Conservation (phyloP, 805 yeast species). For the Saccharomyces paradoxus region DNA sequence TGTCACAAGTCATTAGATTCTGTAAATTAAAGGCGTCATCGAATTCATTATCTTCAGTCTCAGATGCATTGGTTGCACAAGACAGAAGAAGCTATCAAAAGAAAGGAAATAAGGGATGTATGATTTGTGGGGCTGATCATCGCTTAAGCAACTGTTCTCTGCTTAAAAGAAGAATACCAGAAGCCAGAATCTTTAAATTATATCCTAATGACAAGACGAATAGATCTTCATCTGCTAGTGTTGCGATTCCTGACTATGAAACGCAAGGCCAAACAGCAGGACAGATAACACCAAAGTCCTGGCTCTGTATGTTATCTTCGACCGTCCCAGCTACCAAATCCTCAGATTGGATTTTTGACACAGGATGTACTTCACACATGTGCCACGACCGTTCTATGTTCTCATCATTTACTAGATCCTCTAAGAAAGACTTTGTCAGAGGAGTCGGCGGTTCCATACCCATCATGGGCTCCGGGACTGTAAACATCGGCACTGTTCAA, state of each 20-base stretch:
- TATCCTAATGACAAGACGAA: too few relatives aligned
- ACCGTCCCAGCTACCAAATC: too few relatives aligned
- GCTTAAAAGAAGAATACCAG: background rate
- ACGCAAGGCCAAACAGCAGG: too few relatives aligned
- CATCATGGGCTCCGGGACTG: conserved; percentile 3
- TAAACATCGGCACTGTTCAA: background rate
- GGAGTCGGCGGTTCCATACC: conserved; percentile 4
- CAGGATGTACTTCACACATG: conserved; percentile 5
- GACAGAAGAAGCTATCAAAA: background rate
- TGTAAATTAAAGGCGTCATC: background rate
- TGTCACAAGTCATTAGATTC: background rate
- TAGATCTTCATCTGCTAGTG: too few relatives aligned
- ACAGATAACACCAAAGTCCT: too few relatives aligned
- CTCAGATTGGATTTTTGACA: conserved; percentile 3
- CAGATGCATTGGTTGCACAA: background rate
- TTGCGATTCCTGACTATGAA: too few relatives aligned
- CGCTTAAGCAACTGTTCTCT: background rate
- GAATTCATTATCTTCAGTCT: background rate
- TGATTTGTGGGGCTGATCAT: background rate
- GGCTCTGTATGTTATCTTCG: too few relatives aligned
- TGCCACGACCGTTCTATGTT: background rate
- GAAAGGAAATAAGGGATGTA: background rate
- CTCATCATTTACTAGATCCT: background rate
- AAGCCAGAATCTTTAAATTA: background rate
- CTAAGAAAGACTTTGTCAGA: background rate